A percentile compares a stretch with the other conserved stretches of the same genome.
phyloP scores from a whole-genome alignment of 2,329 filamentous ascomycete genomes.

The Aspergillus niger region DNA sequence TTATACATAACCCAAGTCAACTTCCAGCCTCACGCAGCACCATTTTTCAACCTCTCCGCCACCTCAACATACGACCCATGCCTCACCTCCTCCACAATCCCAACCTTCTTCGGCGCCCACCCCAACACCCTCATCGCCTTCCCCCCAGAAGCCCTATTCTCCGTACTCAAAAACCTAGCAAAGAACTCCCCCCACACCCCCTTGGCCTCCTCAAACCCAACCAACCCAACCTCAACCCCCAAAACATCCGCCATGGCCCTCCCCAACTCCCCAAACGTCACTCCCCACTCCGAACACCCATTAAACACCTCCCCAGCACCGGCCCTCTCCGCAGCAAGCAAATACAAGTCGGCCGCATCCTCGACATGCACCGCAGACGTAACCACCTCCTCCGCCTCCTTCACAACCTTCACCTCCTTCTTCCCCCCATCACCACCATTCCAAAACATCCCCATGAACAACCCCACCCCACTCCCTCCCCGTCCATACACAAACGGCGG shows the following conservation, averaged over 20 bases:
- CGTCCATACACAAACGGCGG: constrained; percentile 44
- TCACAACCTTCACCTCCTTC: constrained; percentile 35
- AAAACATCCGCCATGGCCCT: constrained; percentile 37
- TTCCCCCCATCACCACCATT: constrained; percentile 22
- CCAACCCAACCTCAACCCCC: constrained; percentile 33
- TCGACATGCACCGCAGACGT: constrained; percentile 42
- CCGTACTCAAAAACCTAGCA: constrained; percentile 20
- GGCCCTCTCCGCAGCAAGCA: constrained; percentile 44
- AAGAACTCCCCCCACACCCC: constrained; percentile 37
- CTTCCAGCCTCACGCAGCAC: background rate
- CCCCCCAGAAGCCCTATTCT: constrained; percentile 40
- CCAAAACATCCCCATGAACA: constrained; percentile 9
- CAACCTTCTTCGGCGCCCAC: constrained; percentile 31
- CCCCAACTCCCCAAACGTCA: constrained; percentile 24
- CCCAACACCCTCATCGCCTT: constrained; percentile 41
- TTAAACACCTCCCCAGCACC: constrained; percentile 40
- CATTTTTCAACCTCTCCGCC: background rate
- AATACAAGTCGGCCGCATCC: constrained; percentile 43
- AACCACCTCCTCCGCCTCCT: constrained; percentile 33
- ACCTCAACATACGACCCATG: background rate
- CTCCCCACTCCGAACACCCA: constrained; percentile 39
- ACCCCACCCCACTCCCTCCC: constrained; percentile 29
- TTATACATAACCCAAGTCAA: too few relatives aligned
- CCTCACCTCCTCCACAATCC: background rate
- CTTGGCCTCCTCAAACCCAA: constrained; percentile 30